Conservation (phyloP, 1,284 basidiomycete genomes). For the Microbotryomycetes sp. region DNA sequence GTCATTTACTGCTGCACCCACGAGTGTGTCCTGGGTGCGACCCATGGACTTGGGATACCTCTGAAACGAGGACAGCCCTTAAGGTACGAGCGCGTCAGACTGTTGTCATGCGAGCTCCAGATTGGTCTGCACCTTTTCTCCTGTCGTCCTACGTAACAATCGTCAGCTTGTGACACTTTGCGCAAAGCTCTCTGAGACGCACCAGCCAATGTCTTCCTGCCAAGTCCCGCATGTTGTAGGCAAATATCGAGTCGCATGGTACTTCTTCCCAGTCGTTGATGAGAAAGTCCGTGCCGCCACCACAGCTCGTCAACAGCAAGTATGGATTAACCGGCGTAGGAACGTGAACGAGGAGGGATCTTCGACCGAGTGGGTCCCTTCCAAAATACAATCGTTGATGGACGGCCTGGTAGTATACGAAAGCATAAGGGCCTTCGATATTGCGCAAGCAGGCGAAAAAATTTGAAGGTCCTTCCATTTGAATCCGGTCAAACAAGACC, state of each 20-base stretch:
- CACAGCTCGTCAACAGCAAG: constrained; percentile 59
- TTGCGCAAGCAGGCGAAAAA: constrained; percentile 49
- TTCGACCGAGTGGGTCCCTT: constrained; percentile 81
- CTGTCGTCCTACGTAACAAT: no score
- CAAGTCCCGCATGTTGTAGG: constrained; percentile 3
- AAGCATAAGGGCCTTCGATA: constrained; percentile 87
- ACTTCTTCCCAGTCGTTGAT: constrained; percentile 27
- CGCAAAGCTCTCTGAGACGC: no score
- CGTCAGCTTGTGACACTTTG: no score
- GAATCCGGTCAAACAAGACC: constrained; percentile 51
- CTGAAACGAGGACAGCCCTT: constrained; percentile 7
- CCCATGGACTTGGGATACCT: not conserved
- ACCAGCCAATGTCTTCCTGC: constrained; percentile 5
- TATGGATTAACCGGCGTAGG: constrained; percentile 49
- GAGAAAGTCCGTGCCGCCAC: constrained; percentile 44
- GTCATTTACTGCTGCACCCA: not conserved
- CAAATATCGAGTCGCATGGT: constrained; percentile 8
- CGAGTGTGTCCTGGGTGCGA: not conserved
- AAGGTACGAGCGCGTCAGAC: not conserved
- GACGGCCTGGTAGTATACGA: constrained; percentile 60
- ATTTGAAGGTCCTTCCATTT: constrained; percentile 44
- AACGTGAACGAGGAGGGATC: constrained; percentile 69
- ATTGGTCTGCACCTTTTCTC: no score
- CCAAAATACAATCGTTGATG: constrained; percentile 59
- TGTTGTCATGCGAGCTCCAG: no score